Percentiles rank a stretch among this genome's conserved stretches.
phyloP scores from a whole-genome alignment of 257 asterid species.

The Solanum appendiculatum region DNA sequence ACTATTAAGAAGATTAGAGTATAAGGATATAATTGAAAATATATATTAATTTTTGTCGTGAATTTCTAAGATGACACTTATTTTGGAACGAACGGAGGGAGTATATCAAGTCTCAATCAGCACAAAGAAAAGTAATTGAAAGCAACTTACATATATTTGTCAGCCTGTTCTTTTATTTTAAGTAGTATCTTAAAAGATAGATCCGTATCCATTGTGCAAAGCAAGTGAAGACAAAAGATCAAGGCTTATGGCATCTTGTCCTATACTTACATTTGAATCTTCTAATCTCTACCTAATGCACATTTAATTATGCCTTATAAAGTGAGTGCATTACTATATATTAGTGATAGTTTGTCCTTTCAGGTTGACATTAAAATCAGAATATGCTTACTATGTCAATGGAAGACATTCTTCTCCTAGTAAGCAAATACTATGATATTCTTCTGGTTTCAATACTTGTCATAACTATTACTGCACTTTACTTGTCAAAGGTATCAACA shows the following conservation, averaged over 20 bases:
- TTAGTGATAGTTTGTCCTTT: not conserved
- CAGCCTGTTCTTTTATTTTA: not conserved
- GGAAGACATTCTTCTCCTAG: not conserved
- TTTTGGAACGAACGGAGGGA: no score
- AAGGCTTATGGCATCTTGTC: conserved; percentile 4
- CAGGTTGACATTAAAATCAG: not conserved
- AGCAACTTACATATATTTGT: not conserved
- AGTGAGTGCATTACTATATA: not conserved
- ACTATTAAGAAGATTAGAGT: not conserved
- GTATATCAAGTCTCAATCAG: not conserved
- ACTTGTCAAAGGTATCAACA: conserved; percentile 1
- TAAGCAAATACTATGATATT: conserved; percentile 1
- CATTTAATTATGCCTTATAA: not conserved
- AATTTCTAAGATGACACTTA: no score
- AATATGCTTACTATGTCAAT: conserved; percentile 10
- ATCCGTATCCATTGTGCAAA: not conserved
- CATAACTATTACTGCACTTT: not conserved
- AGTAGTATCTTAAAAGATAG: not conserved
- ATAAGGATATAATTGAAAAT: not conserved
- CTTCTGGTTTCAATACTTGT: conserved; percentile 14
- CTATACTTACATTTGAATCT: not conserved
- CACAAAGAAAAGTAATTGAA: not conserved
- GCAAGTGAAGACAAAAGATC: conserved; percentile 2
- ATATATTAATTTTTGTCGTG: not conserved
- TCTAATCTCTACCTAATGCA: not conserved